A percentile compares a stretch with the other conserved stretches of the same genome.
These are phyloP conservation scores for Solanum megistacrolobum DNA, from an alignment of 257 asterid species.

Conservation along the genomic window DNA sequence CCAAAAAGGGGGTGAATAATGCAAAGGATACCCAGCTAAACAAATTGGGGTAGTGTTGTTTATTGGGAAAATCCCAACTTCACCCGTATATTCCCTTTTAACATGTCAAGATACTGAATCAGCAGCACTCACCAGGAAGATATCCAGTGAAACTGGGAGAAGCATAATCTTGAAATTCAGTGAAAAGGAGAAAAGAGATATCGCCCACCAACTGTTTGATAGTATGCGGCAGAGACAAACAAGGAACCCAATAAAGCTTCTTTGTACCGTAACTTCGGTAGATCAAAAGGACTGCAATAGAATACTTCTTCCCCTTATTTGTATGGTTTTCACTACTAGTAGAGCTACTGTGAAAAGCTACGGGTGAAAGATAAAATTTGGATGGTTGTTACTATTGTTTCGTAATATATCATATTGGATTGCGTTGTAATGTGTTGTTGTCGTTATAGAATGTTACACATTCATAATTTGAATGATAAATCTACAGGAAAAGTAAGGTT, in stretches of 20 bases:
- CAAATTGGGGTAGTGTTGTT: not conserved
- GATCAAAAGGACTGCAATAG: no score
- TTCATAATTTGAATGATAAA: no score
- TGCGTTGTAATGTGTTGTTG: no score
- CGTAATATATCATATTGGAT: no score
- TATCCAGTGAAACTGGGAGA: not conserved
- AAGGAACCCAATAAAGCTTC: not conserved
- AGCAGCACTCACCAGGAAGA: not conserved
- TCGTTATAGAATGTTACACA: accelerated
- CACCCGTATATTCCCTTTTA: not conserved
- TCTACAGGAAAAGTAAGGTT: no score
- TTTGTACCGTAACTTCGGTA: not conserved
- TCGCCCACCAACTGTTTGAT: not conserved
- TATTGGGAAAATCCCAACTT: not conserved
- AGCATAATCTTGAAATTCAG: not conserved
- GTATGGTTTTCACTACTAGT: no score
- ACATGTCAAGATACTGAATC: not conserved
- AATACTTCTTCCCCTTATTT: no score
- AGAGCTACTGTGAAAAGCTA: no score
- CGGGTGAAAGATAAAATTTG: no score
- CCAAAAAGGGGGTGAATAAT: not conserved
- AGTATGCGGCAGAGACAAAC: not conserved
- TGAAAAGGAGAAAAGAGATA: not conserved
- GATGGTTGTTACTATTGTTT: no score
- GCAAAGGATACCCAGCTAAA: not conserved